Base-by-base conservation (phyloP, 2,329 filamentous ascomycete species). In the Hypoxylon rubiginosum region DNA sequence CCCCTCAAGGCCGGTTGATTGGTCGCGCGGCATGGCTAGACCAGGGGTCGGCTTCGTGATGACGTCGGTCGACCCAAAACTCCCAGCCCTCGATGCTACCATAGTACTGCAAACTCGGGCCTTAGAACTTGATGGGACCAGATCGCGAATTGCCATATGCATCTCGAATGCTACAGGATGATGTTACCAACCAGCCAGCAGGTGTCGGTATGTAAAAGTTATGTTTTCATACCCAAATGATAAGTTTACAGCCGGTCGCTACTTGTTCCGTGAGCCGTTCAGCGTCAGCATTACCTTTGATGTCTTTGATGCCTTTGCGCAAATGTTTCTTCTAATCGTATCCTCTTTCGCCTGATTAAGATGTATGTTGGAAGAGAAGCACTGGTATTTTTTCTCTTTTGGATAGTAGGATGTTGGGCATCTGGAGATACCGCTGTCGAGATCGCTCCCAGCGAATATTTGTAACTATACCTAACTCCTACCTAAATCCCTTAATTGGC, bases 401-500 rank as follows among this genome's bases (percentile, higher is more conserved):
- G 59, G 58, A 52, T 56, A 13, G 24, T 53, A 11, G 41, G 46
- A 51, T 59, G 39, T 48, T 54, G 58, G 49, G 59, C 59, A 8
- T 57, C 65, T n/a, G 62, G 70, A 19, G 30, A 49, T 53, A 49
- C 48, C 21, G 59, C 70, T 48, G 26, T 80, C 21, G 72, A 76
- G 7, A 76, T 81, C 8, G 63, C 76, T 11, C 73, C 79, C 6
- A 80, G 79, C 64, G 67, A 80, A 71, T 77, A 79, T 52, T 81
- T 80, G 78, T 79, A 74, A 73, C 51, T 73, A 8, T n/a, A n/a
- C n/a, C n/a, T n/a, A n/a, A n/a, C n/a, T n/a, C n/a, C n/a, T 48
- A 48, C 26, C 41, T 63, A 19, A 26, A 17, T 17, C 50, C 13
- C 26, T 43, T 46, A 3, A 55, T 51, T 54, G n/a, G 19, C 34